Evolutionary conservation across 805 yeast species (phyloP).

Genomic region (Starmera dryadoides): DNA sequence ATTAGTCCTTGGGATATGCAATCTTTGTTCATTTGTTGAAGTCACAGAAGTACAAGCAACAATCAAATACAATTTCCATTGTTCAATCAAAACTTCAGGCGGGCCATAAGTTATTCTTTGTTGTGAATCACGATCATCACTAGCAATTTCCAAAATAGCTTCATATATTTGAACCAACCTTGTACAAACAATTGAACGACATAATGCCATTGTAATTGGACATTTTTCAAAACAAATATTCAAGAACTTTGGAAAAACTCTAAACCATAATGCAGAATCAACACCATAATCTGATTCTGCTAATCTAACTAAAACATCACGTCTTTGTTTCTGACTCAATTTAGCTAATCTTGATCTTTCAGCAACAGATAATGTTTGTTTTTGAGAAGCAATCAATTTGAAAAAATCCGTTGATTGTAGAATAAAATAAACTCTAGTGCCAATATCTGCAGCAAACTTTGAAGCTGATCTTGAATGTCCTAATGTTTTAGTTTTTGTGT

Average conservation of each 20-base stretch:
- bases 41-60: slow-evolving; percentile 92
- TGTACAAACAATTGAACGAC: slow-evolving; percentile 85
- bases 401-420: slow-evolving; percentile 64
- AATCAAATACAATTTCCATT: slow-evolving; percentile 83
- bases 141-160: slow-evolving; percentile 49
- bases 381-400: slow-evolving; percentile 47
- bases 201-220: slow-evolving; percentile 90
- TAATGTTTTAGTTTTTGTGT: slow-evolving; percentile 6
- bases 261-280: slow-evolving; percentile 94
- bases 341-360: slow-evolving; percentile 69
- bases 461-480: slow-evolving; percentile 48
- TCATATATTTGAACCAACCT: slow-evolving; percentile 82
- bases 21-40: slow-evolving; percentile 77
- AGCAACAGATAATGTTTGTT: slow-evolving; percentile 52
- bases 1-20: slow-evolving; percentile 50
- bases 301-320: slow-evolving; percentile 61
- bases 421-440: slow-evolving; percentile 69
- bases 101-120: slow-evolving; percentile 30
- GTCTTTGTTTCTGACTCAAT: slow-evolving; percentile 47
- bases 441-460: slow-evolving; percentile 72
- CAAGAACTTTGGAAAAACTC: slow-evolving; percentile 72
- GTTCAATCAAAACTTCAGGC: slow-evolving; percentile 70
- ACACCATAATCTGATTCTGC: slow-evolving; percentile 94
- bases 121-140: slow-evolving; percentile 26
- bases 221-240: slow-evolving; percentile 68